A percentile compares a stretch with the other conserved stretches of the same genome.
phyloP scores from a whole-genome alignment of 331 rosid species.

The Quercus tomentella region DNA sequence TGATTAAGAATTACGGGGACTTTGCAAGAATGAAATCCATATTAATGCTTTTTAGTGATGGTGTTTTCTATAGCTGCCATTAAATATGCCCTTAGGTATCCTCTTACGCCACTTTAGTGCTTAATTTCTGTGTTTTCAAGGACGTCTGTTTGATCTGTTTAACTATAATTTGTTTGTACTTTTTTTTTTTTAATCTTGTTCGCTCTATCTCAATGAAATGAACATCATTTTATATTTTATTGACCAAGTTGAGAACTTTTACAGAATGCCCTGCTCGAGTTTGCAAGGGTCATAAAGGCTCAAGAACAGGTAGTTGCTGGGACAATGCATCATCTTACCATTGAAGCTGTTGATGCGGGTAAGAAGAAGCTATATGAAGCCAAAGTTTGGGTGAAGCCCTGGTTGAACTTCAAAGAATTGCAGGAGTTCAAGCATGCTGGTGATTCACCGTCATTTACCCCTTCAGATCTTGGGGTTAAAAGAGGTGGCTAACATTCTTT shows the following conservation, averaged over 20 bases:
- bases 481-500: conserved; percentile 39
- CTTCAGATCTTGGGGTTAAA: conserved; percentile 80
- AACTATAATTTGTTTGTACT: no score
- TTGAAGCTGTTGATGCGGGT: conserved; percentile 77
- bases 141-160: no score
- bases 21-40: no score
- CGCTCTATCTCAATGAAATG: no score
- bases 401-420: conserved; percentile 78
- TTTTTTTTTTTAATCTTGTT: not conserved
- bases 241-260: not conserved
- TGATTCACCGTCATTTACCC: conserved; percentile 44
- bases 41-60: no score
- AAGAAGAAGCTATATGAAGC: conserved; percentile 78
- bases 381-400: conserved; percentile 92
- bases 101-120: no score
- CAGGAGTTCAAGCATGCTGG: conserved; percentile 75
- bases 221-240: no score
- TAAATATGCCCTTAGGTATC: no score
- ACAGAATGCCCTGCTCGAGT: conserved; percentile 76
- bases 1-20: no score
- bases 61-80: no score
- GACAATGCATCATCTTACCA: conserved; percentile 69
- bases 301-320: conserved; percentile 88
- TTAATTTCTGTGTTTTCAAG: no score
- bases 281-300: conserved; percentile 75